These are phyloP conservation scores for Phytophthora cactorum DNA, from an alignment of 352 stramenopile species.

Conservation along the genomic window DNA sequence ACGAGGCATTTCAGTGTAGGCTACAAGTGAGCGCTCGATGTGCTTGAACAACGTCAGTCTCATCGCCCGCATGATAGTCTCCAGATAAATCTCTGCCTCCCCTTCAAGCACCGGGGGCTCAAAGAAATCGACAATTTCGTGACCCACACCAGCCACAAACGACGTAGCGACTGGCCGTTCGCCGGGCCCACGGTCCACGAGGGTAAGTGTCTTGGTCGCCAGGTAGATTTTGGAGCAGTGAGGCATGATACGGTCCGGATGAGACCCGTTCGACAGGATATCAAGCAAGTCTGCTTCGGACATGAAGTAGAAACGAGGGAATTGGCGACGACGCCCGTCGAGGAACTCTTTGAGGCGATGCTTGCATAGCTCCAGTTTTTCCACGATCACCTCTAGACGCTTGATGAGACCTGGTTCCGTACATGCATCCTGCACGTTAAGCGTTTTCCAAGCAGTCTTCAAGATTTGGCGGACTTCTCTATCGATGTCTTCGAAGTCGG, in stretches of 20 bases:
- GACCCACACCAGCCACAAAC: conserved; percentile 95
- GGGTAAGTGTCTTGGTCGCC: conserved; percentile 91
- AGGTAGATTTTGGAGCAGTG: conserved; percentile 97
- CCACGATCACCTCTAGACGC: conserved; percentile 91
- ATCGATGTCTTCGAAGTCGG: conserved; percentile 95
- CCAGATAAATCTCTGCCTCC: conserved; percentile 98
- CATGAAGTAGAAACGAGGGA: conserved; percentile 95
- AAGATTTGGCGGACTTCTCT: conserved; percentile 91
- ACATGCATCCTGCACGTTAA: conserved; percentile 92
- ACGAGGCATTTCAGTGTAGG: conserved; percentile 92
- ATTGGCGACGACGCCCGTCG: conserved; percentile 93
- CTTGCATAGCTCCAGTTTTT: conserved; percentile 95
- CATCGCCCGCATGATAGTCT: conserved; percentile 95
- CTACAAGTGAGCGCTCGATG: conserved; percentile 91
- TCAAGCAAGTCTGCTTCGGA: conserved; percentile 93
- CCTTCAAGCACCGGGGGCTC: conserved; percentile 93
- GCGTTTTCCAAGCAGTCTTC: conserved; percentile 82
- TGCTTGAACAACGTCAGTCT: conserved; percentile 95
- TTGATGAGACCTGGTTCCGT: conserved; percentile 90
- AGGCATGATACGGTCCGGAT: conserved; percentile 94
- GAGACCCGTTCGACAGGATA: conserved; percentile 95
- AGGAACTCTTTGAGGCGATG: conserved; percentile 96
- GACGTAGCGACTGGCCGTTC: conserved; percentile 86
- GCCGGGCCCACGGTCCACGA: conserved; percentile 65
- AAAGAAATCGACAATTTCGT: conserved; percentile 94